Percentiles rank a stretch among this genome's conserved stretches.
phyloP scores from a whole-genome alignment of 1,284 basidiomycete genomes.

The Ceratobasidium sp. region DNA sequence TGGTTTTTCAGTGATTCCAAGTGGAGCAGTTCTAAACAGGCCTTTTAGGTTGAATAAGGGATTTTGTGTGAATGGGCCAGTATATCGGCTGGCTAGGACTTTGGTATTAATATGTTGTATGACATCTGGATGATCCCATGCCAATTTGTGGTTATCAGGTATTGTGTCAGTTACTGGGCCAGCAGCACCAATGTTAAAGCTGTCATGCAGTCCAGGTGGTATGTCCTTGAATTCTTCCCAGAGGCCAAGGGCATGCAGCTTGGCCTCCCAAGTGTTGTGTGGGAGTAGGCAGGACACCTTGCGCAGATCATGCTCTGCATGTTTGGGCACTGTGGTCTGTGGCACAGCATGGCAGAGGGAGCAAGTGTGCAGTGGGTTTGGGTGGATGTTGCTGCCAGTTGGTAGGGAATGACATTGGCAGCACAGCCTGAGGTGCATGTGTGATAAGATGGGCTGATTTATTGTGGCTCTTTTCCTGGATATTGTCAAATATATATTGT shows the following conservation, averaged over 20 bases:
- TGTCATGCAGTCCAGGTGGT: constrained; percentile 47
- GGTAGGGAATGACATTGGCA: too few relatives aligned
- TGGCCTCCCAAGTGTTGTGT: too few relatives aligned
- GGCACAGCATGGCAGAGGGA: constrained; percentile 29
- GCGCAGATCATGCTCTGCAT: too few relatives aligned
- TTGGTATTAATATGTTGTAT: constrained; percentile 55
- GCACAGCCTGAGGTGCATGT: too few relatives aligned
- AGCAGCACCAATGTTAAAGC: constrained; percentile 54
- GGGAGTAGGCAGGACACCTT: too few relatives aligned
- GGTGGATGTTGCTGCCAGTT: too few relatives aligned
- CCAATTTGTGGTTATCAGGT: constrained; percentile 53
- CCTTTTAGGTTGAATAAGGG: constrained; percentile 56
- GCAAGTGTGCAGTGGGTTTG: constrained; percentile 7
- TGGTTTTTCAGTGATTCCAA: constrained; percentile 56
- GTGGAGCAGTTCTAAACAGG: constrained; percentile 56
- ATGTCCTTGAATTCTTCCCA: constrained; percentile 9
- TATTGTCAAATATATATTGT: too few relatives aligned
- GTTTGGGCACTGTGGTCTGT: constrained; percentile 24
- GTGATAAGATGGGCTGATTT: too few relatives aligned
- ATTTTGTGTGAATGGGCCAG: constrained; percentile 50
- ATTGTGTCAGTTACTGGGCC: constrained; percentile 46
- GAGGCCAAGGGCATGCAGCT: not conserved
- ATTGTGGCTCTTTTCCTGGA: too few relatives aligned
- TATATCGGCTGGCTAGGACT: constrained; percentile 55
- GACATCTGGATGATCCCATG: constrained; percentile 49